These are phyloP conservation scores for Trichoderma arundinaceum DNA, from an alignment of 2,329 filamentous ascomycete genomes.

Conservation along the genomic window DNA sequence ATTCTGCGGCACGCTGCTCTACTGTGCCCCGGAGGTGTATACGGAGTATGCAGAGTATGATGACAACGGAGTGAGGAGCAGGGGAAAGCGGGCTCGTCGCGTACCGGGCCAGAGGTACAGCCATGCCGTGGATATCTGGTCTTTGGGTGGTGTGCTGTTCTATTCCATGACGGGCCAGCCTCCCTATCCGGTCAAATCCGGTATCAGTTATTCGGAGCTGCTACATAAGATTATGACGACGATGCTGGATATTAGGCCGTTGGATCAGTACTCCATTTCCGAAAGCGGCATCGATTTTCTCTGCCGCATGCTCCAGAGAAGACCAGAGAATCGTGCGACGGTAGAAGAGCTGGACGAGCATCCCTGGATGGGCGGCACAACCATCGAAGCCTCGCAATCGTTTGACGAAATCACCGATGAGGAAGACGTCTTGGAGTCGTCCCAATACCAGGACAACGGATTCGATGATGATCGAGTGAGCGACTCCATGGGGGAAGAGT, in stretches of 20 bases:
- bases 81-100: slow-evolving; percentile 68
- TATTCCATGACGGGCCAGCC: slow-evolving; percentile 79
- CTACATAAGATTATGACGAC: slow-evolving; percentile 85
- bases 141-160: slow-evolving; percentile 89
- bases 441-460: slow-evolving; percentile 55
- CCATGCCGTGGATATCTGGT: slow-evolving; percentile 96
- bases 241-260: slow-evolving; percentile 67
- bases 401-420: slow-evolving; percentile 68
- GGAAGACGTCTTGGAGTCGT: slow-evolving; percentile 55
- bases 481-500: slow-evolving; percentile 65
- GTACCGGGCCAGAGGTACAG: slow-evolving; percentile 72
- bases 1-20: slow-evolving; percentile 93
- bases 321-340: slow-evolving; percentile 77
- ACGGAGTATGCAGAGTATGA: slow-evolving; percentile 73
- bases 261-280: slow-evolving; percentile 66
- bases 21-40: slow-evolving; percentile 97
- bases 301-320: slow-evolving; percentile 76
- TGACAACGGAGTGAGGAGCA: slow-evolving; percentile 67
- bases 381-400: slow-evolving; percentile 50
- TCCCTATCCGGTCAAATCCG: slow-evolving; percentile 79
- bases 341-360: slow-evolving; percentile 73
- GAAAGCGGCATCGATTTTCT: slow-evolving; percentile 75
- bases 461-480: slow-evolving; percentile 47
- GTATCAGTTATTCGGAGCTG: slow-evolving; percentile 78
- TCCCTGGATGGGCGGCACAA: slow-evolving; percentile 67